Percentiles rank a stretch among this genome's conserved stretches.
phyloP scores from a whole-genome alignment of 192 early-diverging fungal species.

The Coemansia sp. region DNA sequence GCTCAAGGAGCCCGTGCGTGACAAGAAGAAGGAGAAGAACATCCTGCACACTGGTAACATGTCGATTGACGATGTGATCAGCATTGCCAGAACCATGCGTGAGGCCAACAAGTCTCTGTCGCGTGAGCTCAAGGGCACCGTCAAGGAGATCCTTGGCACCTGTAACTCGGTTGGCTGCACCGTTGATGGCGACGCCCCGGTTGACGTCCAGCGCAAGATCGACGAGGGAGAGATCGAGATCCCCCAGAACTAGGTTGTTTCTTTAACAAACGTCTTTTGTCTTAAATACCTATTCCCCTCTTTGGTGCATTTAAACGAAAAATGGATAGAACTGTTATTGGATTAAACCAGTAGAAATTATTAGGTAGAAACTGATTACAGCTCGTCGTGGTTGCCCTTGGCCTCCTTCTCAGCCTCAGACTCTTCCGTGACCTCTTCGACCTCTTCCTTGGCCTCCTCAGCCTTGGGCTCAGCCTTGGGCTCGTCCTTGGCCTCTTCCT shows the following conservation, averaged over 20 bases:
- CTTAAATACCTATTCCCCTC: not conserved
- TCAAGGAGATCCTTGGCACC: conserved; percentile 58
- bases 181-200: conserved; percentile 92
- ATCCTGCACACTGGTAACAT: conserved; percentile 98
- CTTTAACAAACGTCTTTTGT: not conserved
- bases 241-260: conserved; percentile 45
- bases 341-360: not conserved
- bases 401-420: not conserved
- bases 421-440: not conserved
- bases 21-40: conserved; percentile 99
- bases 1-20: conserved; percentile 94
- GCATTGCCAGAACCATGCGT: conserved; percentile 94
- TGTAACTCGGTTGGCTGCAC: conserved; percentile 9
- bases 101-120: conserved; percentile 84
- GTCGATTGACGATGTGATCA: conserved; percentile 88
- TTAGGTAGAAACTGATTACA: conserved; percentile 1
- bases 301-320: not conserved
- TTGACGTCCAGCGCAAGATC: conserved; percentile 82
- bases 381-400: conserved; percentile 10
- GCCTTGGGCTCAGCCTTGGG: not conserved
- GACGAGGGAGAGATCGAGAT: conserved; percentile 83
- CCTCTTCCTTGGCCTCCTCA: not conserved
- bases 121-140: conserved; percentile 91
- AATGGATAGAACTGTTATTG: not conserved
- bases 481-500: not conserved